Evolutionary conservation across 768 basidiomycete genomes (phyloP), one percentile per base, ranked within the genome.

Genomic region (Cubamyces lactineus): DNA sequence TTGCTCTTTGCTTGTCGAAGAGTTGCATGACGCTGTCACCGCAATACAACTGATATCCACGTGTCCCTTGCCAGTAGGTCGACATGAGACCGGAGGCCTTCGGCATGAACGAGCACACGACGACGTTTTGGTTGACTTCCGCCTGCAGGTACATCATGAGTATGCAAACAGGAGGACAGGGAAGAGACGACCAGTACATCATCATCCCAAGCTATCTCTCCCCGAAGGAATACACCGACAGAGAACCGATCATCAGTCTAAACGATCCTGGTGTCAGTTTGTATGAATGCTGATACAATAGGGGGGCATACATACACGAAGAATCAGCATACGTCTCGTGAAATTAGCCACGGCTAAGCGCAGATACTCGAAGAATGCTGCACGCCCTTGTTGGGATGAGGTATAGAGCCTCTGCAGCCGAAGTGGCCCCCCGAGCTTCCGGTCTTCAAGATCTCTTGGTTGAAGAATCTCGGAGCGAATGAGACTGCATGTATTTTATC

Each of bases 181-280:
- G 21, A 26, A 47, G 38, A 7, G 30, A 46, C 21, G n/a, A 11
- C 9, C 42, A 62, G 13, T 15, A 68, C 69, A 26, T 73, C 72
- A 15, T 68, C 68, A 38, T 71, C 65, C 72, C 86, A 86, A 23
- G 79, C 74, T 19, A 87, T 79, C 1, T 79, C 70, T 3, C 87
- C 86, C 42, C 83, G 75, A 70, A 88, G 83, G 70, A 88, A 88
- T 13, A 89, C 81, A 0, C 84, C 86, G 24, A 87, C 71, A 1
- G 85, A 73, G 64, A 88, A 88, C 4, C 87, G 77, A 23, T 83
- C 79, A 59, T 87, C 86, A 1, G 83, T 83, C 87, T 88, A 41
- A 6, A 46, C 23, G 28, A 41, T 28, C 57, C 17, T 26, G 11
- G 43, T 43, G 0, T 56, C 16, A 51, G 23, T 46, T 40, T 30